These are phyloP conservation scores for Polychaeton citri DNA, from an alignment of 2,329 filamentous ascomycete genomes.

Conservation along the genomic window DNA sequence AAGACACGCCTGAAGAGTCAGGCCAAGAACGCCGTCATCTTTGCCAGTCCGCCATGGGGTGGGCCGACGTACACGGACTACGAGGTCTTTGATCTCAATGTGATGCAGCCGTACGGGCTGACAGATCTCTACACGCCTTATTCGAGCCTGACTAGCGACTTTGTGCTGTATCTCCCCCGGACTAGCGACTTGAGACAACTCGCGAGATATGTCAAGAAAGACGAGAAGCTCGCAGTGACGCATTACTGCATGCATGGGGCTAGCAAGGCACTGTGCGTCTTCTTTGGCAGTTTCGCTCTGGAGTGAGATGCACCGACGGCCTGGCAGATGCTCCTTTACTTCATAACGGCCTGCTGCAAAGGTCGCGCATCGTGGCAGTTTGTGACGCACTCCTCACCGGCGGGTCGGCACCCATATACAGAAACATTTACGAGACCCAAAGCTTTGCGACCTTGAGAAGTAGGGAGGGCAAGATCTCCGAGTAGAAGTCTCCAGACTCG, in stretches of 20 bases:
- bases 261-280: slow-evolving; percentile 60
- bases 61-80: slow-evolving; percentile 51
- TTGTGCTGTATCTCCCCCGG: slow-evolving; percentile 72
- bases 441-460: too few species aligned
- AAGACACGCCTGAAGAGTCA: slow-evolving; percentile 36
- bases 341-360: too few species aligned
- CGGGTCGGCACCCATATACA: too few species aligned
- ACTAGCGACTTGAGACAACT: slow-evolving; percentile 74
- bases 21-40: slow-evolving; percentile 44
- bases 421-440: too few species aligned
- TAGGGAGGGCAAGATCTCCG: too few species aligned
- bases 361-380: too few species aligned
- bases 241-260: slow-evolving; percentile 89
- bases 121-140: slow-evolving; percentile 50
- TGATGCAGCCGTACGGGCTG: slow-evolving; percentile 80
- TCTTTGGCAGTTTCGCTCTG: slow-evolving; percentile 39
- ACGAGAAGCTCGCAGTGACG: slow-evolving; percentile 54
- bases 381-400: too few species aligned
- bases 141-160: slow-evolving; percentile 33
- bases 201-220: slow-evolving; percentile 30
- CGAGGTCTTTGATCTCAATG: slow-evolving; percentile 66
- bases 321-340: too few species aligned
- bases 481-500: too few species aligned
- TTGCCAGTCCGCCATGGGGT: slow-evolving; percentile 63
- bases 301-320: too few species aligned